A percentile compares a stretch with the other conserved stretches of the same genome.
Conservation (phyloP, 2,329 filamentous ascomycete species). For the Beauveria caledonica region DNA sequence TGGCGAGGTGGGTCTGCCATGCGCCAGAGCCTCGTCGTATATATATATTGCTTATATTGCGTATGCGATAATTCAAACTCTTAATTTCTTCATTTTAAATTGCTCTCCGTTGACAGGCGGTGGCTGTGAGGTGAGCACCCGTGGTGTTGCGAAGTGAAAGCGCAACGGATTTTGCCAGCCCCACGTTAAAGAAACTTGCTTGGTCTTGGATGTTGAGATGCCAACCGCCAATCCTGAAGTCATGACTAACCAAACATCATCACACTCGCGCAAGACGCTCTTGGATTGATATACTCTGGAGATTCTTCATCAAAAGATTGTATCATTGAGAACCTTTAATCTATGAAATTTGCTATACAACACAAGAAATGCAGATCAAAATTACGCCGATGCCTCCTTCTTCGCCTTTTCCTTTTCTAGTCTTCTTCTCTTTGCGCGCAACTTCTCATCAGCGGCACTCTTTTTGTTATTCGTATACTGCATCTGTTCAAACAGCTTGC, state of each 20-base stretch:
- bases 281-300: neutral
- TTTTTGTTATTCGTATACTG: constrained; percentile 89
- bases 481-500: constrained; percentile 97
- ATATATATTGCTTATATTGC: neutral
- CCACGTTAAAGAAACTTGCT: neutral
- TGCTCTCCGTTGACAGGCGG: neutral
- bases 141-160: neutral
- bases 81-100: neutral
- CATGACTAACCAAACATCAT: no score
- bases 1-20: neutral
- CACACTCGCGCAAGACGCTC: neutral
- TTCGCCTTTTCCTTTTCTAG: constrained; percentile 60
- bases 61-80: neutral
- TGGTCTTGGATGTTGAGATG: neutral
- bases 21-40: neutral
- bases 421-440: constrained; percentile 84
- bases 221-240: neutral
- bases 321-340: constrained; percentile 5
- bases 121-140: neutral
- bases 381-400: constrained; percentile 30
- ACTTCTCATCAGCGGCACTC: constrained; percentile 78
- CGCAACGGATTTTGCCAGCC: neutral
- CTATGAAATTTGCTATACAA: constrained; percentile 12
- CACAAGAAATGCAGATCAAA: constrained; percentile 4
- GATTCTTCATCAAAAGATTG: neutral